Percentiles rank a stretch among this genome's conserved stretches.
Conservation (phyloP, 2,329 filamentous ascomycete genomes). For the Knufia petricola region DNA sequence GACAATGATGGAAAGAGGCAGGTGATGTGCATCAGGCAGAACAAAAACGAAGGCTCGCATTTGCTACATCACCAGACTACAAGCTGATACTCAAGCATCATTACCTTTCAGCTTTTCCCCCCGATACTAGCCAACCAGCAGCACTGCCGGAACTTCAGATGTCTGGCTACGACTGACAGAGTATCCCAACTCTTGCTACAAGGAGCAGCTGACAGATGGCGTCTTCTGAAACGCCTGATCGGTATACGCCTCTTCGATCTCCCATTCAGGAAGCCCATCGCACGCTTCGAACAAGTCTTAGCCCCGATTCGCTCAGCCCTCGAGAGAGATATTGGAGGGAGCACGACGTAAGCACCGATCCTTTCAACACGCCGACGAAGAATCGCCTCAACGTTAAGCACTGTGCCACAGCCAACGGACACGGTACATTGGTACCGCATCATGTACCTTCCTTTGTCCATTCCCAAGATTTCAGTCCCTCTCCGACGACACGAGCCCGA, state of each 20-base stretch:
- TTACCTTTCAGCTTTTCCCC: constrained; percentile 3
- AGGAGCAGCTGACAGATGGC: neutral
- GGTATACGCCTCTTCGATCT: constrained; percentile 2
- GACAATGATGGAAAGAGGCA: neutral
- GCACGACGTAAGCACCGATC: constrained; percentile 39
- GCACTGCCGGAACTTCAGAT: neutral
- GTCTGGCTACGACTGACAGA: neutral
- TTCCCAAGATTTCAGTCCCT: constrained; percentile 43
- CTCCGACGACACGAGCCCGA: neutral
- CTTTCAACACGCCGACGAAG: constrained; percentile 40
- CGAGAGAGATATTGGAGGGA: constrained; percentile 39
- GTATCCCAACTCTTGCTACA: neutral
- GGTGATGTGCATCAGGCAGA: neutral
- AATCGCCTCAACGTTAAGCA: constrained; percentile 17
- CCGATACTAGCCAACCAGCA: neutral
- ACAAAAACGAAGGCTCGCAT: neutral
- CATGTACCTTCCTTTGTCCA: constrained; percentile 24
- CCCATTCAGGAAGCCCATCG: neutral
- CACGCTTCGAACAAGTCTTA: neutral
- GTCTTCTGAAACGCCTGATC: constrained; percentile 1
- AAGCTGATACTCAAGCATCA: constrained; percentile 1
- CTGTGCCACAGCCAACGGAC: constrained; percentile 12
- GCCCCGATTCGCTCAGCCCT: constrained; percentile 15
- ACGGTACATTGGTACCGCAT: constrained; percentile 16
- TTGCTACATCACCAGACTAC: neutral